phyloP scores from a whole-genome alignment of 2,329 filamentous ascomycete species.

The Myriosclerotinia duriaeana region DNA sequence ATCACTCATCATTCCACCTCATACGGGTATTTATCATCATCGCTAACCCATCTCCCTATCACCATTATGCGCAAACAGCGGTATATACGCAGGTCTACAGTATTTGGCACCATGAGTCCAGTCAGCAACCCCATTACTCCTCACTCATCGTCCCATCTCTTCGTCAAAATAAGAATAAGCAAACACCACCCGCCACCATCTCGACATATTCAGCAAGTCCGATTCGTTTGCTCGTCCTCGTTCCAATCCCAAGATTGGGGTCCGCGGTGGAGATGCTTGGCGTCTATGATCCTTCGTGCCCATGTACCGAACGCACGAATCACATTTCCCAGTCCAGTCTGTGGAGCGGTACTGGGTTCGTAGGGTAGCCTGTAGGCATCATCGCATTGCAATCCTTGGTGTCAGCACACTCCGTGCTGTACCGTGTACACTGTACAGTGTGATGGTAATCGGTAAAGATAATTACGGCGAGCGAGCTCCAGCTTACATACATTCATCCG shows the following conservation, averaged over 20 bases:
- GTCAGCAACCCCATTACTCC: neutral
- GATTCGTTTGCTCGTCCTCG: neutral
- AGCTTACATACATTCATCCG: neutral
- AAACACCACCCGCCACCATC: neutral
- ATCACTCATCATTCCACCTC: neutral
- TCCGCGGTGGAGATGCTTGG: neutral
- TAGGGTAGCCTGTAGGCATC: too few relatives aligned
- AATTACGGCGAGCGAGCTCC: too few relatives aligned
- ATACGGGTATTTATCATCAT: neutral
- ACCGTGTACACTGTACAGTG: too few relatives aligned
- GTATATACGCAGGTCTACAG: too few relatives aligned
- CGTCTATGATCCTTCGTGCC: neutral
- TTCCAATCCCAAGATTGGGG: constrained; percentile 7
- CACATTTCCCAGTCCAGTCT: neutral
- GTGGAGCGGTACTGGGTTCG: neutral
- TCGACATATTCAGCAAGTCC: neutral
- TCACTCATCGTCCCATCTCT: neutral
- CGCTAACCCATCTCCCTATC: neutral
- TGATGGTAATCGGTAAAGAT: too few relatives aligned
- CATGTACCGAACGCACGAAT: constrained; percentile 9
- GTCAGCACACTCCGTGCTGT: neutral
- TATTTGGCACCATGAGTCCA: neutral
- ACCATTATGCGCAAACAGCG: neutral
- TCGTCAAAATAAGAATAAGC: neutral
- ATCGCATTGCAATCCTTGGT: neutral